Base-by-base conservation (phyloP, 305 asterid species). In the Fraxinus xanthoxyloides region DNA sequence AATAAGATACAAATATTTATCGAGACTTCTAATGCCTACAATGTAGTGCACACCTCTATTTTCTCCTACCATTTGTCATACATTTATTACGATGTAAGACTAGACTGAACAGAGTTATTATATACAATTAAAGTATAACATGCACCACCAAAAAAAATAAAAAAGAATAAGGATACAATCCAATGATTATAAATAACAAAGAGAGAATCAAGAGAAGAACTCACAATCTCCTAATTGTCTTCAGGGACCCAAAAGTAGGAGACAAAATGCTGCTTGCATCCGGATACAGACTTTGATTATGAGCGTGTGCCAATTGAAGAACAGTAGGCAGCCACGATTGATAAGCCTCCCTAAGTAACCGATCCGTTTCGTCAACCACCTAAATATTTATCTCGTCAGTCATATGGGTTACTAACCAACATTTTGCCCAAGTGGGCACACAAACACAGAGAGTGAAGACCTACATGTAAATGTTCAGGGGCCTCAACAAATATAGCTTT, bases 341-440 rank as follows among this genome's bases (percentile, higher is more conserved):
- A 85, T 95, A 94, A 1, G 97, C 91, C 87, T 95, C 98, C 89
- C 98, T 89, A 72, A 95, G 93, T 87, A 95, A 85, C 76, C 98
- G 90, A 86, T 95, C 99, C 51, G 97, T 92, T 88, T 95, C 99
- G 40, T 95, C 99, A 67, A 95, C 96, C 74, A 95, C 98, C 97
- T 95, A 86, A 83, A 76, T 82, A 5, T 80, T 77, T 61, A 51
- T 17, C 21, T 51, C 3, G 8, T 51, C 23, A 17, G 23, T 51
- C 76, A 69, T 26, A 69, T 69, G 75, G 36, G 10, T 30, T 1
- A 34, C 38, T 28, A 10, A 69, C 10, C 75, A 69, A 69, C 38
- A 28, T 30, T 15, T 15, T 28, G 35, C 72, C 35, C 72, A 65
- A 1, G 72, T 3, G 35, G 15, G 23, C 23, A 0, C n/a, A 12